These are phyloP conservation scores for Stephanodiscus triporus DNA, from an alignment of 108 stramenopile genomes.

Conservation along the genomic window DNA sequence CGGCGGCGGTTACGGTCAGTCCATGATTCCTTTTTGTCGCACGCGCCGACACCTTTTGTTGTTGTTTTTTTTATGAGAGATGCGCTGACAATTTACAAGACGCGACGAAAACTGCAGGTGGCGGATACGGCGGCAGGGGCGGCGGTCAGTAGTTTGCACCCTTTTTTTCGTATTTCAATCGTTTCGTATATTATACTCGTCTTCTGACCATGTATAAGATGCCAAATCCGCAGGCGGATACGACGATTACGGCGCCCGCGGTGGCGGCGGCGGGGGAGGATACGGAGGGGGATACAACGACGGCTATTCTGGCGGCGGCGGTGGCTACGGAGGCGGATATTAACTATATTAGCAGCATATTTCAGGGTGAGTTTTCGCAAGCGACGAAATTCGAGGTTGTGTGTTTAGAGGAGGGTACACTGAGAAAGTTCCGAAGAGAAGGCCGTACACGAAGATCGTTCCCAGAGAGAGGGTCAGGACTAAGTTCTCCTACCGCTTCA, in stretches of 20 bases:
- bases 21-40: background rate
- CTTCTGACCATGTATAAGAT: background rate
- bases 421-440: constrained; percentile 1
- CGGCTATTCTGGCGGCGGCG: constrained; percentile 41
- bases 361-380: background rate
- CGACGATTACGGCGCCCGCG: constrained; percentile 53
- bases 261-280: constrained; percentile 14
- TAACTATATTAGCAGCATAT: constrained; percentile 9
- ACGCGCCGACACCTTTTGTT: background rate
- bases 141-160: constrained; percentile 16
- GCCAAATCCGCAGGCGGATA: constrained; percentile 32
- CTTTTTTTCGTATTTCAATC: background rate
- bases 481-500: background rate
- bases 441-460: background rate
- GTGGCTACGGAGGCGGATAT: constrained; percentile 51
- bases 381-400: background rate
- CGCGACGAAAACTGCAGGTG: constrained; percentile 48
- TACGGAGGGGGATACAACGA: constrained; percentile 17
- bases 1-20: constrained; percentile 24
- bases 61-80: background rate
- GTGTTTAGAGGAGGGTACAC: background rate
- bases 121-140: constrained; percentile 50
- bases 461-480: background rate
- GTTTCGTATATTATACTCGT: background rate
- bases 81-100: constrained; percentile 1